phyloP scores from a whole-genome alignment of 495 filamentous ascomycete genomes.

The Podospora fimiseda region DNA sequence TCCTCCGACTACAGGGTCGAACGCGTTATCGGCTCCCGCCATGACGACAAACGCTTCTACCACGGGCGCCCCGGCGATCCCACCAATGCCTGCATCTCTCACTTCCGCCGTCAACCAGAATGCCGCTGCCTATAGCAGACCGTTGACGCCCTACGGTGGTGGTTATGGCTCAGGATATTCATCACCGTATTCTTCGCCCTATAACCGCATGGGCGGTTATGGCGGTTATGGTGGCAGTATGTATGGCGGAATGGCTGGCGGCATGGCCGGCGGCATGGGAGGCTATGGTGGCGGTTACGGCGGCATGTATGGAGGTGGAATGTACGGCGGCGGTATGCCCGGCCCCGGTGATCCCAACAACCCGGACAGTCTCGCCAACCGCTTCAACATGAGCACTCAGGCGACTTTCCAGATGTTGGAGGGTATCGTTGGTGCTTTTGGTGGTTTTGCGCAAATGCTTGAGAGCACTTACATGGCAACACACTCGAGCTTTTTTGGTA shows the following conservation, averaged over 20 bases:
- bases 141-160: conserved; percentile 50
- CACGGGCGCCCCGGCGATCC: conserved; percentile 42
- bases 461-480: conserved; percentile 99
- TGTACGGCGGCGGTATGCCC: conserved; percentile 54
- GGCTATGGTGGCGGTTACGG: conserved; percentile 44
- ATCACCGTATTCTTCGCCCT: conserved; percentile 43
- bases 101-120: conserved; percentile 75
- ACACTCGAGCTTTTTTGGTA: conserved; percentile 97
- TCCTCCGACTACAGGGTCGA: conserved; percentile 50
- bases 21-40: conserved; percentile 39
- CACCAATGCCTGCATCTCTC: conserved; percentile 71
- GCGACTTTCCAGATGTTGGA: conserved; percentile 99
- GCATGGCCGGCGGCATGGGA: conserved; percentile 41
- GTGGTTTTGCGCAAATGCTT: conserved; percentile 98
- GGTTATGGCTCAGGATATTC: conserved; percentile 39
- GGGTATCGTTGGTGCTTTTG: conserved; percentile 95
- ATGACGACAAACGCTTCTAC: conserved; percentile 7
- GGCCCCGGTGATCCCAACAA: conserved; percentile 72
- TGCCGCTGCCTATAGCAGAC: conserved; percentile 67
- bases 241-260: conserved; percentile 20
- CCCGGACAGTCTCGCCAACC: conserved; percentile 83
- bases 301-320: conserved; percentile 60
- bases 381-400: conserved; percentile 84
- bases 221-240: conserved; percentile 35
- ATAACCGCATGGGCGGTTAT: conserved; percentile 39